Evolutionary conservation across 106 monocot species (phyloP).

Genomic region (Alisma plantagoaquatica): DNA sequence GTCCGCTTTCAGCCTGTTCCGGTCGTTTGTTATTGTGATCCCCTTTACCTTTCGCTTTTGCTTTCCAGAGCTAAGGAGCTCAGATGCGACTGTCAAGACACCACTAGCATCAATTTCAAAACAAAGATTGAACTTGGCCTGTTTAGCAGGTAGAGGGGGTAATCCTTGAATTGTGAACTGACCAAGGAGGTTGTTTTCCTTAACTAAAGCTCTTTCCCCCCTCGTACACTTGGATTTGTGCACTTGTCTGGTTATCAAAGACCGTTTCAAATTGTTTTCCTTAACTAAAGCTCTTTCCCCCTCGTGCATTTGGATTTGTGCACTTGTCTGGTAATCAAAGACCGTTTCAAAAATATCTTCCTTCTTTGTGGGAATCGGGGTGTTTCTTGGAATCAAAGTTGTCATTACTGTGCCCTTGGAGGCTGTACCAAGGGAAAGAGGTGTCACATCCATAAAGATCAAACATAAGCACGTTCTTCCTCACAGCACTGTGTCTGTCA

Average conservation of each 20-base stretch:
- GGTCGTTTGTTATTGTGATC: slow-evolving; percentile 12
- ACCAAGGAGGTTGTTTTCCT: slow-evolving; percentile 25
- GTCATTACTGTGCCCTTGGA: background rate
- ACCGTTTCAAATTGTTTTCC: too few relatives aligned
- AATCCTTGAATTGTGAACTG: slow-evolving; percentile 54
- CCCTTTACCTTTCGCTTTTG: too few relatives aligned
- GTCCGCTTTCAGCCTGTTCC: slow-evolving; percentile 10
- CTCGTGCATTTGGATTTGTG: slow-evolving; percentile 39
- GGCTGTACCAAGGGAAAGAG: slow-evolving; percentile 4
- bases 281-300: slow-evolving; percentile 15
- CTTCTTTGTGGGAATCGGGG: slow-evolving; percentile 56
- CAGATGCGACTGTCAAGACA: slow-evolving; percentile 48
- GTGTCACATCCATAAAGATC: slow-evolving; percentile 30
- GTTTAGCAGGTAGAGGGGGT: slow-evolving; percentile 47
- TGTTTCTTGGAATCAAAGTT: slow-evolving; percentile 24
- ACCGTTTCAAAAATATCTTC: slow-evolving; percentile 53
- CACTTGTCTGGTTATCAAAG: too few relatives aligned
- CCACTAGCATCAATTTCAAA: slow-evolving; percentile 62
- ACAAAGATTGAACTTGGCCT: slow-evolving; percentile 44
- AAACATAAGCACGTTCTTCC: too few relatives aligned
- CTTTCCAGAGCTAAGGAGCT: slow-evolving; percentile 48
- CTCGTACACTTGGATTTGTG: too few relatives aligned
- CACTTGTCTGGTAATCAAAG: slow-evolving; percentile 43
- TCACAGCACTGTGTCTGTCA: too few relatives aligned
- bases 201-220: too few relatives aligned